Evolutionary conservation across 2,329 filamentous ascomycete species (phyloP).

Genomic region (Hymenoscyphus salicellus): DNA sequence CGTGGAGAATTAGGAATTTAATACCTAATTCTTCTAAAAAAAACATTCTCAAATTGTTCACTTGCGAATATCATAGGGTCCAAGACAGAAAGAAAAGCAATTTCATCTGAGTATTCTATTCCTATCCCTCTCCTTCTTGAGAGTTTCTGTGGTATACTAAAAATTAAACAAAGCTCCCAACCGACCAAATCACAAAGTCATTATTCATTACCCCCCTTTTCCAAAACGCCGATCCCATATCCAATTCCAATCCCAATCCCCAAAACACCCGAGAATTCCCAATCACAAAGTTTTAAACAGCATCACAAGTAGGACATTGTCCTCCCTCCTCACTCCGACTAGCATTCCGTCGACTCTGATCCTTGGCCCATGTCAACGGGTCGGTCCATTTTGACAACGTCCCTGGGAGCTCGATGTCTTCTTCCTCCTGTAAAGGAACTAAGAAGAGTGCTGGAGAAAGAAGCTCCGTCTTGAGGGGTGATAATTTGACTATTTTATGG

Average conservation of each 20-base stretch:
- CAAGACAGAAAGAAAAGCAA: no score
- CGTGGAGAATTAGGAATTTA: no score
- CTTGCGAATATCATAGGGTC: no score
- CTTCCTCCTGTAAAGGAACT: neutral
- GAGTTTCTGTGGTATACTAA: neutral
- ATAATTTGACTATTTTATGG: no score
- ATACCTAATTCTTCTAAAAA: no score
- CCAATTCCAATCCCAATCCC: no score
- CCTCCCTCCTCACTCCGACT: neutral
- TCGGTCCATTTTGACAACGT: conserved; percentile 6
- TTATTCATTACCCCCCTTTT: neutral
- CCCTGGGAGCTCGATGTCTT: neutral
- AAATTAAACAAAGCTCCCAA: neutral
- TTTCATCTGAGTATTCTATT: neutral
- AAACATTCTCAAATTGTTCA: no score
- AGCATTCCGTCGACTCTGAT: conserved; percentile 12
- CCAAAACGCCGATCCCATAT: neutral
- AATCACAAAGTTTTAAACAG: neutral
- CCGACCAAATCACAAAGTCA: neutral
- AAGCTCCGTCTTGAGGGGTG: neutral
- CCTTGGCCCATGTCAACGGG: conserved; percentile 7
- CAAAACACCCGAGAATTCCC: neutral
- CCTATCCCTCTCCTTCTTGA: neutral
- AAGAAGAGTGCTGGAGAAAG: neutral
- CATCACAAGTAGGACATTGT: neutral